A percentile compares a stretch with the other conserved stretches of the same genome.
phyloP scores from a whole-genome alignment of 768 basidiomycete species.

The Trametes elegans region DNA sequence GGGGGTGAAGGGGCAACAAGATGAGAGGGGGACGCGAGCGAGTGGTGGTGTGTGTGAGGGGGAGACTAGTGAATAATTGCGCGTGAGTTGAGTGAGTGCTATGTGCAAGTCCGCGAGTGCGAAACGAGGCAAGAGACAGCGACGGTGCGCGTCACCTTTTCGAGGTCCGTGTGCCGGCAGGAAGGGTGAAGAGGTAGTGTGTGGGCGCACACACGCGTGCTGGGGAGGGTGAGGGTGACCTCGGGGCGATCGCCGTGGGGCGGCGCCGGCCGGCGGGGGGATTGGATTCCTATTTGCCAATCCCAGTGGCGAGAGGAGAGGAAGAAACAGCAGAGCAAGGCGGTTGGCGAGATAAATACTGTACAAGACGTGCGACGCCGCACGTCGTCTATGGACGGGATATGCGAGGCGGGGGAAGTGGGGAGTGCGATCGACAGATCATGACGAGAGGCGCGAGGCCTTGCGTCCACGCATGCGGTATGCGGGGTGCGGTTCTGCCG shows the following conservation, averaged over 20 bases:
- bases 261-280: constrained; percentile 19
- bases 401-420: constrained; percentile 12
- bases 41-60: constrained; percentile 2
- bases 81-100: too few species aligned
- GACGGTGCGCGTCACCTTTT: constrained; percentile 17
- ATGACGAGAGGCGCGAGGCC: constrained; percentile 37
- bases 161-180: constrained; percentile 20
- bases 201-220: neutral
- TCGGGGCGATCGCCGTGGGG: constrained; percentile 8
- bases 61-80: too few species aligned
- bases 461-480: constrained; percentile 45
- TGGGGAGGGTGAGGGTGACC: constrained; percentile 7
- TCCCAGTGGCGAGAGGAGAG: constrained; percentile 18
- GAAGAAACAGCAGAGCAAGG: neutral
- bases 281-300: constrained; percentile 21
- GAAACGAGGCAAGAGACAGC: constrained; percentile 2
- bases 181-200: constrained; percentile 1
- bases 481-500: constrained; percentile 32
- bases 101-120: constrained; percentile 24
- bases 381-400: constrained; percentile 15
- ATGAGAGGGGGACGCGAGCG: constrained; percentile 5
- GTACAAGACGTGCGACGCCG: constrained; percentile 17
- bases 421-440: constrained; percentile 14
- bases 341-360: constrained; percentile 18
- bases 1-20: neutral